Evolutionary conservation across 176 grass and related monocot genomes (phyloP).

Genomic region (Phyllostachys edulis): DNA sequence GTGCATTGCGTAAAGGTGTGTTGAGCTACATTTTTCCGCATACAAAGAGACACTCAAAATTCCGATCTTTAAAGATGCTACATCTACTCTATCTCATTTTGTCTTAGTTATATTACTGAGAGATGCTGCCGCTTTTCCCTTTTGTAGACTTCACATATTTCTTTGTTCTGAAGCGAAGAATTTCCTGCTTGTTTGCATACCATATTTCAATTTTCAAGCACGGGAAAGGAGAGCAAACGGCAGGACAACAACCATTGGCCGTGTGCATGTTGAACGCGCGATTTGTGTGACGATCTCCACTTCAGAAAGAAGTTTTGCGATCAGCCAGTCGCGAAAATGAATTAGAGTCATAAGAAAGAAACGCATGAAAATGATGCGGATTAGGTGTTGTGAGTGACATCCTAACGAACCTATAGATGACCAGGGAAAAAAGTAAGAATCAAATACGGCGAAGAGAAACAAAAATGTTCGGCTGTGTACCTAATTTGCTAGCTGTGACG

Average conservation of each 20-base stretch:
- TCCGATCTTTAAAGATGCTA: too few relatives aligned
- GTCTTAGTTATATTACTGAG: background rate
- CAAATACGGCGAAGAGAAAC: background rate
- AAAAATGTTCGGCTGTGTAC: background rate
- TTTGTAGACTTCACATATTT: background rate
- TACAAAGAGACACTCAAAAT: background rate
- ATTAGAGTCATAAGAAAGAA: background rate
- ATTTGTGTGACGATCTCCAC: background rate
- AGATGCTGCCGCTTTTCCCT: background rate
- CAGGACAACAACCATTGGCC: background rate
- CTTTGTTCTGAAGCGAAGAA: constrained; percentile 18
- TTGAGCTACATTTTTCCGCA: background rate
- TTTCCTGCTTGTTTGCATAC: background rate
- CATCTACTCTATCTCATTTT: background rate
- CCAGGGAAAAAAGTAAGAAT: background rate
- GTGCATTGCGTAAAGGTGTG: constrained; percentile 10
- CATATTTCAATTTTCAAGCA: constrained; percentile 16
- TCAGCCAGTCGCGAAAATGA: background rate
- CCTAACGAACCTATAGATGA: constrained; percentile 6
- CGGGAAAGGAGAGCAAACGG: constrained; percentile 30
- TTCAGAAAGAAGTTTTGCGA: background rate
- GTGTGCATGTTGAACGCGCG: background rate
- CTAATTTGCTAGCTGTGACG: constrained; percentile 6
- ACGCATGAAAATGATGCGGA: constrained; percentile 14
- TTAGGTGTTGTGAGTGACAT: constrained; percentile 27